Evolutionary conservation across 305 asterid genomes (phyloP), one percentile per base, ranked within the genome.

Genomic region (Fraxinus floribunda): DNA sequence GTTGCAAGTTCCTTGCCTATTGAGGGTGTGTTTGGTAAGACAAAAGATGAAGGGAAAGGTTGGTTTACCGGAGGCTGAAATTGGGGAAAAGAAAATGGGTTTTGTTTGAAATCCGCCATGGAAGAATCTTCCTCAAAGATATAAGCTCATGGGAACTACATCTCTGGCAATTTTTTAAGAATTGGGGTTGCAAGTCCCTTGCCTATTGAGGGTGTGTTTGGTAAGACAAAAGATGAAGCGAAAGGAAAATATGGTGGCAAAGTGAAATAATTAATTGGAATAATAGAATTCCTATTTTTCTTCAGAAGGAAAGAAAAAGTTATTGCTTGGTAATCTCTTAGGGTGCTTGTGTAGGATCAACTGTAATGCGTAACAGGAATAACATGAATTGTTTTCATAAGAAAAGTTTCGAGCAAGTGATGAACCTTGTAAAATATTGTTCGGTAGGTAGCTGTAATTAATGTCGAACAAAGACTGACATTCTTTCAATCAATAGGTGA

Each of bases 401-500:
- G 71, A 32, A 76, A 34, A 77, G 79, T 32, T 75, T 18, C 49
- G 2, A 18, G 18, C 46, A 52, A 49, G 76, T 68, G 75, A 66
- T 68, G 32, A 38, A 7, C 15, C 36, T n/a, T 57, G 76, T 26
- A 13, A 75, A 24, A 32, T 71, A 72, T 73, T 55, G 81, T 70
- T 55, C 34, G 68, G 68, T 76, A 76, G 79, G 83, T 41, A 46
- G 57, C 75, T 82, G 77, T 70, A 26, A 73, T 79, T 83, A 38
- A 44, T 71, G 80, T 30, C 79, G 55, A 81, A 71, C 76, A 68
- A 57, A 39, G 71, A 79, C 87, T 85, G 77, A 83, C 78, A 55
- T 86, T 79, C 64, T 80, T 86, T 81, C 30, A 18, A 82, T 79
- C 76, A 60, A 82, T 90, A 96, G 99, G 99, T 94, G 88, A 96